These are phyloP conservation scores for Solanum boliviense DNA, from an alignment of 257 asterid species.

Conservation along the genomic window DNA sequence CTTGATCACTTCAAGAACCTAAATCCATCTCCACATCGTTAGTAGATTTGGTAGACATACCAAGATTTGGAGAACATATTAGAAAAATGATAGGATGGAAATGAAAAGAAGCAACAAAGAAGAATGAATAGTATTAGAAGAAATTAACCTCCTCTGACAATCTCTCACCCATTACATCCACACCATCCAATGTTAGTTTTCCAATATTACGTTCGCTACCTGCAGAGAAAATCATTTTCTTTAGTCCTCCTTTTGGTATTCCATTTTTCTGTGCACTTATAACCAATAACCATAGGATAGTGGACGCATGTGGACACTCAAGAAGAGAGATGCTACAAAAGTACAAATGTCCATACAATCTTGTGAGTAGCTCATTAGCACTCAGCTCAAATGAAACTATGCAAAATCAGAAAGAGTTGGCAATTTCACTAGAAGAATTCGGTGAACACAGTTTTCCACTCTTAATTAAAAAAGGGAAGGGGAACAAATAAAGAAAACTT, in stretches of 20 bases:
- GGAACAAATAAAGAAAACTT: not conserved
- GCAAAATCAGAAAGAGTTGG: not conserved
- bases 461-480: not conserved
- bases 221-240: slow-evolving; percentile 17
- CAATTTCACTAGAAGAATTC: not conserved
- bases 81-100: not conserved
- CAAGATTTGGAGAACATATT: not conserved
- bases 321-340: not conserved
- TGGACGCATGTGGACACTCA: not conserved
- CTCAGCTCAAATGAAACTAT: not conserved
- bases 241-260: not conserved
- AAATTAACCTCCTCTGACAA: slow-evolving; percentile 69
- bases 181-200: slow-evolving; percentile 80
- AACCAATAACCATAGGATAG: not conserved
- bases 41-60: not conserved
- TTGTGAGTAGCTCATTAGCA: not conserved
- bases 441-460: not conserved
- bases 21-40: not conserved
- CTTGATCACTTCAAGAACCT: slow-evolving; percentile 76
- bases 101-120: not conserved
- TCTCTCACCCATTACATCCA: slow-evolving; percentile 96
- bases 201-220: slow-evolving; percentile 86
- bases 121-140: not conserved
- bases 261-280: not conserved
- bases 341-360: not conserved